These are phyloP conservation scores for Senna tora DNA, from an alignment of 306 rosid species.

Conservation along the genomic window DNA sequence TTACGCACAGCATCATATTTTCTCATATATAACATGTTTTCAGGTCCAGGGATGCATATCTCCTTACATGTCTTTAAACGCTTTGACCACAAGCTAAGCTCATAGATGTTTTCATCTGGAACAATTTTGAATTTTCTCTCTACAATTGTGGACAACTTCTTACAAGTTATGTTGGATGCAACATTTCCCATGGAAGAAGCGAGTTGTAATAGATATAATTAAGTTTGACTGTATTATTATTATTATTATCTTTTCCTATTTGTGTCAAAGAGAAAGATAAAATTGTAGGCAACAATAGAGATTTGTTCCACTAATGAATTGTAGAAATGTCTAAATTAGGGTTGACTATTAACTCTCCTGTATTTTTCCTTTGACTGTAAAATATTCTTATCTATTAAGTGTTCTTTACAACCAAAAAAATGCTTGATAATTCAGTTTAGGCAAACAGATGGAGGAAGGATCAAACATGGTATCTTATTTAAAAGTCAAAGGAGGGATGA, in stretches of 20 bases:
- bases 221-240: neutral
- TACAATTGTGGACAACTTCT: neutral
- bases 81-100: slow-evolving; percentile 34
- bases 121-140: neutral
- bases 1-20: neutral
- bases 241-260: too few relatives aligned
- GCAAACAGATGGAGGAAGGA: too few relatives aligned
- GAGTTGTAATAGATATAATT: neutral
- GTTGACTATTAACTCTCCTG: neutral
- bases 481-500: too few relatives aligned
- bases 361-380: slow-evolving; percentile 16
- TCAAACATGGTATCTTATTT: too few relatives aligned
- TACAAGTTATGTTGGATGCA: slow-evolving; percentile 18
- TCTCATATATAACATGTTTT: slow-evolving; percentile 36
- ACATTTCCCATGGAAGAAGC: slow-evolving; percentile 15
- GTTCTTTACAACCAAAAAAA: too few relatives aligned
- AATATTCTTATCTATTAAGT: neutral
- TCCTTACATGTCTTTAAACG: slow-evolving; percentile 70
- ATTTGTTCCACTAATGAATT: slow-evolving; percentile 9
- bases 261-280: slow-evolving; percentile 3
- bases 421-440: too few relatives aligned
- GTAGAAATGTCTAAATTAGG: slow-evolving; percentile 9
- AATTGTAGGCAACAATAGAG: neutral
- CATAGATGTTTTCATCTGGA: neutral
- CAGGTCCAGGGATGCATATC: slow-evolving; percentile 83